These are phyloP conservation scores for Vaccinium corymbosum DNA, from an alignment of 148 eudicot species.

Conservation along the genomic window DNA sequence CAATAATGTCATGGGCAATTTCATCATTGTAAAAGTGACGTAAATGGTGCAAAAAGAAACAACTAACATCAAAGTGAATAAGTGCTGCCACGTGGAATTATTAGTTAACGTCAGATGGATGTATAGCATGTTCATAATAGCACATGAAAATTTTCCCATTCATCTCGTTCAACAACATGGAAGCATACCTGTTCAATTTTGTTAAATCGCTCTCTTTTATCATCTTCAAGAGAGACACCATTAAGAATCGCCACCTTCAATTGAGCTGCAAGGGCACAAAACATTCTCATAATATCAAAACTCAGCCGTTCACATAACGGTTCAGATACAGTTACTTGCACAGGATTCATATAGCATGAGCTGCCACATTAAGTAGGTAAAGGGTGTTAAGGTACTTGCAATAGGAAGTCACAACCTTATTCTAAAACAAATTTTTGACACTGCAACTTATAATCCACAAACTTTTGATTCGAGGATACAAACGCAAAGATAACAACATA, in stretches of 20 bases:
- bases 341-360: not conserved
- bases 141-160: not conserved
- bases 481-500: not conserved
- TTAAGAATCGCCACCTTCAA: constrained; percentile 82
- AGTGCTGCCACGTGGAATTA: not conserved
- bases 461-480: not conserved
- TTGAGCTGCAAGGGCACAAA: constrained; percentile 52
- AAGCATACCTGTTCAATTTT: constrained; percentile 79
- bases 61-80: not conserved
- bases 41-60: constrained; percentile 5
- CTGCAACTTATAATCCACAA: not conserved
- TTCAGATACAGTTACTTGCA: not conserved
- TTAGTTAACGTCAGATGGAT: not conserved
- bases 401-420: not conserved
- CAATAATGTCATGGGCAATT: not conserved
- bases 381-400: not conserved
- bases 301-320: not conserved
- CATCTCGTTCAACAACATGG: not conserved
- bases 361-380: not conserved
- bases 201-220: constrained; percentile 77
- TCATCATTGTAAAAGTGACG: not conserved
- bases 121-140: not conserved
- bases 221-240: constrained; percentile 93
- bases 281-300: constrained; percentile 1
- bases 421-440: not conserved